Percentiles rank a stretch among this genome's conserved stretches.
These are phyloP conservation scores for Phylloporus sp. DNA, from an alignment of 768 basidiomycete genomes.

Conservation along the genomic window DNA sequence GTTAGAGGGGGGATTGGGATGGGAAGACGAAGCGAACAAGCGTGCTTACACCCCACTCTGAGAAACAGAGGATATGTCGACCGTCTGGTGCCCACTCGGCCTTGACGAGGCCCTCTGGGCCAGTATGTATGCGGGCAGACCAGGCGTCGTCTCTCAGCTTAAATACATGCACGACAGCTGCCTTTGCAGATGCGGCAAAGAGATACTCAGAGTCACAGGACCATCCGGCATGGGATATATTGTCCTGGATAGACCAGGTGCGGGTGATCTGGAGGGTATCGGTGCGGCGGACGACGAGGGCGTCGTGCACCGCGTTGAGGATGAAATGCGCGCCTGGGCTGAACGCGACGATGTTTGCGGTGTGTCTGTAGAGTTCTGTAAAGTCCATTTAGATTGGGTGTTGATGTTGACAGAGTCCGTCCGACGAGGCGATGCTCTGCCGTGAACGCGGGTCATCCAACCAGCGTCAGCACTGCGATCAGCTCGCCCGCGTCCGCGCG, in stretches of 20 bases:
- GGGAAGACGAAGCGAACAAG: background rate
- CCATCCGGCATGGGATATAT: constrained; percentile 79
- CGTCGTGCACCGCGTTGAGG: constrained; percentile 72
- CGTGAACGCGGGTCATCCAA: constrained; percentile 5
- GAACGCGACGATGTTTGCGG: constrained; percentile 67
- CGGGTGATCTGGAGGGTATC: constrained; percentile 81
- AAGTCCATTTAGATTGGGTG: constrained; percentile 61
- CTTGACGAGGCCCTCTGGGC: constrained; percentile 78
- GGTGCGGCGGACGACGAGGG: constrained; percentile 78
- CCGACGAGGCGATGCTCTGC: background rate
- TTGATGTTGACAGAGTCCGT: background rate
- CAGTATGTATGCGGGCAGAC: constrained; percentile 73
- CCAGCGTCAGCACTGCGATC: constrained; percentile 17
- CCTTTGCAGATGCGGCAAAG: constrained; percentile 72
- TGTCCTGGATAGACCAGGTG: constrained; percentile 63
- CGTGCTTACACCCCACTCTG: constrained; percentile 84
- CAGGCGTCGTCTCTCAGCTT: constrained; percentile 78
- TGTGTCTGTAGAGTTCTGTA: constrained; percentile 79
- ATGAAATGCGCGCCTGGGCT: constrained; percentile 88
- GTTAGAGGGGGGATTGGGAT: constrained; percentile 5
- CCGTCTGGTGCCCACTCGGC: constrained; percentile 92
- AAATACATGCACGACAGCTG: constrained; percentile 69
- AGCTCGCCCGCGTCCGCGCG: background rate
- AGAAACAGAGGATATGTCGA: constrained; percentile 80
- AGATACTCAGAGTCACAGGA: constrained; percentile 87